These are phyloP conservation scores for Ceratocystis ficicola DNA, from an alignment of 2,329 filamentous ascomycete species.

Conservation along the genomic window DNA sequence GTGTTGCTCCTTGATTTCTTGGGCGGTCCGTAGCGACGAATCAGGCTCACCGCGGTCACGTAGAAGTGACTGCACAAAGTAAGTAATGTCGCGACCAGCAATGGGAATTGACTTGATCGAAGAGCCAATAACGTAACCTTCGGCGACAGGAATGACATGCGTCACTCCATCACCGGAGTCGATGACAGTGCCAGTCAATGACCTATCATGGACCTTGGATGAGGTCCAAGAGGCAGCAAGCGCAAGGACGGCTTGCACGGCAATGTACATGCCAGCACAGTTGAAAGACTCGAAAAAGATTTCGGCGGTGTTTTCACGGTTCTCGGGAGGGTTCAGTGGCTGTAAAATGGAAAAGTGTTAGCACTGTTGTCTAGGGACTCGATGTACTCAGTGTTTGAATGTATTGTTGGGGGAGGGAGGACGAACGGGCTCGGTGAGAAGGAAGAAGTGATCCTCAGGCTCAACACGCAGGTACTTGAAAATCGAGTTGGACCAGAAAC, in stretches of 20 bases:
- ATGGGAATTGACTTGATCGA: slow-evolving; percentile 99
- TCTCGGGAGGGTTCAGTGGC: slow-evolving; percentile 96
- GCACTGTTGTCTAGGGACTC: not conserved
- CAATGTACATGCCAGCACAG: slow-evolving; percentile 96
- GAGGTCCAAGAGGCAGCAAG: slow-evolving; percentile 97
- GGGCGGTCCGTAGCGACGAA: slow-evolving; percentile 91
- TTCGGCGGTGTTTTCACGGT: slow-evolving; percentile 96
- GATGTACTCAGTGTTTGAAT: slow-evolving; percentile 16
- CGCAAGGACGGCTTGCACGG: slow-evolving; percentile 91
- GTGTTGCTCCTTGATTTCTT: slow-evolving; percentile 97
- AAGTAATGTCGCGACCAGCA: slow-evolving; percentile 93
- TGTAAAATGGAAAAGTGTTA: slow-evolving; percentile 30
- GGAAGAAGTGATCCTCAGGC: slow-evolving; percentile 96
- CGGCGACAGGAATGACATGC: slow-evolving; percentile 95
- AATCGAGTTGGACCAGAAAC: slow-evolving; percentile 99
- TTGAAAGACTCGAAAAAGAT: slow-evolving; percentile 99
- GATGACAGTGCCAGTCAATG: slow-evolving; percentile 92
- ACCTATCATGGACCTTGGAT: slow-evolving; percentile 92
- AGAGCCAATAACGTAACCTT: slow-evolving; percentile 97
- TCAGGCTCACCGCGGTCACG: slow-evolving; percentile 94
- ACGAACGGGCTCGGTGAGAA: slow-evolving; percentile 83
- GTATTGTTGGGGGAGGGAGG: slow-evolving; percentile 30
- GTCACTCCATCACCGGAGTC: slow-evolving; percentile 98
- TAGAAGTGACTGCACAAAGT: slow-evolving; percentile 93
- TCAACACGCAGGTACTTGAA: slow-evolving; percentile 98